Conservation (phyloP, 768 basidiomycete genomes). For the Auricularia auricula-judae region DNA sequence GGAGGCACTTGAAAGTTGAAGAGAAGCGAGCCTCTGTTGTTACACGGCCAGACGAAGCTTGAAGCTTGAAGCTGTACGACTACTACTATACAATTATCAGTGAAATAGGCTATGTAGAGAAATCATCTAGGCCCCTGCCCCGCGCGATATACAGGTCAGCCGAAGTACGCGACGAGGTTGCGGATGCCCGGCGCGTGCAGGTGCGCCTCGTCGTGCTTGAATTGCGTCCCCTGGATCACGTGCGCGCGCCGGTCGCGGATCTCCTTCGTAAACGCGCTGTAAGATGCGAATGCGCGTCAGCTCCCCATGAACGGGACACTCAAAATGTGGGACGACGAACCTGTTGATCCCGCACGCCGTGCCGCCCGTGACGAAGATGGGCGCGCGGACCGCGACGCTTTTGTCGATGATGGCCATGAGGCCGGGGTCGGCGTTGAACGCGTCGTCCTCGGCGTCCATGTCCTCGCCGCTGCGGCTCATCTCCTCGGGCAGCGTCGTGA, state of each 20-base stretch:
- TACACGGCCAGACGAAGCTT: too few relatives aligned
- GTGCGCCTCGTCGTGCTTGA: not conserved
- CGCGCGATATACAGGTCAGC: constrained; percentile 19
- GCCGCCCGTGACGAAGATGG: constrained; percentile 40
- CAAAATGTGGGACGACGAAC: constrained; percentile 18
- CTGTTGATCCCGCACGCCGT: constrained; percentile 36
- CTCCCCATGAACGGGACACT: not conserved
- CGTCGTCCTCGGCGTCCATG: constrained; percentile 7
- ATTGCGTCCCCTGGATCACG: constrained; percentile 11
- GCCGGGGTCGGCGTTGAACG: constrained; percentile 32
- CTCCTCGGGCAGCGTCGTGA: constrained; percentile 35
- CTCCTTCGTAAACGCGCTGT: constrained; percentile 43
- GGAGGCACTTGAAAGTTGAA: not conserved
- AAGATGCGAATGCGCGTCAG: constrained; percentile 12
- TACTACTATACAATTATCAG: not conserved
- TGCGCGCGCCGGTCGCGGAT: constrained; percentile 33
- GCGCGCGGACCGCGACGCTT: constrained; percentile 36
- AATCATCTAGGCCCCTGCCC: not conserved
- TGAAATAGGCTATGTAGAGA: not conserved
- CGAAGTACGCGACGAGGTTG: constrained; percentile 37
- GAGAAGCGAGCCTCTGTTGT: too few relatives aligned
- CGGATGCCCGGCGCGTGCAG: constrained; percentile 12
- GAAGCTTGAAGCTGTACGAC: too few relatives aligned
- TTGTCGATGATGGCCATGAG: constrained; percentile 47
- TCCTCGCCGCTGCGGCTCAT: constrained; percentile 12